phyloP scores from a whole-genome alignment of 495 filamentous ascomycete species.

The Xylaria curta region DNA sequence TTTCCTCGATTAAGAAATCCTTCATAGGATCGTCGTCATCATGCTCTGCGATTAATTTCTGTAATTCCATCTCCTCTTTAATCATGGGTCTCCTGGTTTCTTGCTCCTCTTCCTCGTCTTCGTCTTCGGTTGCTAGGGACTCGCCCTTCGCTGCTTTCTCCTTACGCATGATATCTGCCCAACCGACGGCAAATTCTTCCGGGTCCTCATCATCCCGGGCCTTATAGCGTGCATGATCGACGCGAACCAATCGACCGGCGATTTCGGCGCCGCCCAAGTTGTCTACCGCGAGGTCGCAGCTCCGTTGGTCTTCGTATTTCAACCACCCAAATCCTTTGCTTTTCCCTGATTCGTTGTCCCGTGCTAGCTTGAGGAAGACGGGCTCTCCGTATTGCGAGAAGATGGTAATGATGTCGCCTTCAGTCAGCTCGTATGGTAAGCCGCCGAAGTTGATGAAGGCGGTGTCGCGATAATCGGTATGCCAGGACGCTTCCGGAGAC shows the following conservation, averaged over 20 bases:
- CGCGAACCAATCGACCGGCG: slow-evolving; percentile 78
- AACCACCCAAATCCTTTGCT: slow-evolving; percentile 92
- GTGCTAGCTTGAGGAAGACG: slow-evolving; percentile 83
- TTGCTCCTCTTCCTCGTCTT: slow-evolving; percentile 44
- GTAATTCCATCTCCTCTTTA: slow-evolving; percentile 76
- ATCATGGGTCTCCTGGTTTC: slow-evolving; percentile 52
- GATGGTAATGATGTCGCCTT: slow-evolving; percentile 94
- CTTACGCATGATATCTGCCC: slow-evolving; percentile 52
- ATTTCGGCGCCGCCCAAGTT: slow-evolving; percentile 89
- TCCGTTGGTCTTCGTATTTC: slow-evolving; percentile 98
- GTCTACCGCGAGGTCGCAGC: slow-evolving; percentile 93
- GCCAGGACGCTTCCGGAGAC: slow-evolving; percentile 89
- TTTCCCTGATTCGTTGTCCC: slow-evolving; percentile 96
- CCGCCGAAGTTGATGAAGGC: slow-evolving; percentile 97
- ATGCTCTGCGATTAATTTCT: slow-evolving; percentile 74
- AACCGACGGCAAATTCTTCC: slow-evolving; percentile 57
- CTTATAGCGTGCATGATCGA: slow-evolving; percentile 94
- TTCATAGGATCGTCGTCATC: slow-evolving; percentile 99
- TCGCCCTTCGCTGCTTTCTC: slow-evolving; percentile 42
- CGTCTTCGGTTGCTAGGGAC: slow-evolving; percentile 45
- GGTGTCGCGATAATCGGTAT: slow-evolving; percentile 95
- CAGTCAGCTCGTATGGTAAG: slow-evolving; percentile 89
- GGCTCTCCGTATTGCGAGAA: slow-evolving; percentile 98
- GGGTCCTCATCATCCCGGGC: slow-evolving; percentile 83
- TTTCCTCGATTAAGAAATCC: slow-evolving; percentile 82